Evolutionary conservation across 1,284 basidiomycete genomes (phyloP).

Genomic region (Heimioporus punctisporus): DNA sequence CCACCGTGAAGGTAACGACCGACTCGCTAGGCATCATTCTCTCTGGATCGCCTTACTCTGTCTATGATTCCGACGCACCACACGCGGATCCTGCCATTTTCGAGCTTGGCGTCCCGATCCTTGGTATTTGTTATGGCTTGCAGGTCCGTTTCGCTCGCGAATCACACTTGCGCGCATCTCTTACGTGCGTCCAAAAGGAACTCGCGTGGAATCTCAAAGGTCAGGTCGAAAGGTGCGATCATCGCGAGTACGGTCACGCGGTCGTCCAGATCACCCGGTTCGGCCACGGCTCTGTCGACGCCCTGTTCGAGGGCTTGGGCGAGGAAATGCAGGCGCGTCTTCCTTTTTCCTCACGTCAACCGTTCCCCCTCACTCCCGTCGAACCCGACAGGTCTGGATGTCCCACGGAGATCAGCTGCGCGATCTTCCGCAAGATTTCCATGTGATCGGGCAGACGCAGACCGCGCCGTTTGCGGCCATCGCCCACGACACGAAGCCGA

Average conservation of each 20-base stretch:
- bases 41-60: constrained; percentile 98
- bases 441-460: constrained; percentile 86
- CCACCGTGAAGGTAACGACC: background rate
- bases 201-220: constrained; percentile 93
- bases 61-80: constrained; percentile 93
- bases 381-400: constrained; percentile 97
- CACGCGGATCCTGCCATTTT: constrained; percentile 98
- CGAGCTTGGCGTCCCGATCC: constrained; percentile 86
- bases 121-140: constrained; percentile 99
- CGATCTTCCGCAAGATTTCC: constrained; percentile 82
- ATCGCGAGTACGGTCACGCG: constrained; percentile 96
- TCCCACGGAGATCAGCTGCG: constrained; percentile 97
- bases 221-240: constrained; percentile 87
- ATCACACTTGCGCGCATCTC: background rate
- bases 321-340: constrained; percentile 74
- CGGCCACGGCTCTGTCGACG: constrained; percentile 65
- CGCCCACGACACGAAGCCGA: constrained; percentile 87
- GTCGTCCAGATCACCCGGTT: constrained; percentile 78
- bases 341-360: background rate
- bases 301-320: constrained; percentile 85
- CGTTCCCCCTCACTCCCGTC: background rate
- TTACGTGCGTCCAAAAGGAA: constrained; percentile 49
- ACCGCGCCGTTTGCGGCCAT: constrained; percentile 95
- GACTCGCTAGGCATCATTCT: constrained; percentile 84
- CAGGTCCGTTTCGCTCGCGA: constrained; percentile 54